Evolutionary conservation across 805 yeast genomes (phyloP), one percentile per base, ranked within the genome.

Genomic region (Clavispora carvajalis): DNA sequence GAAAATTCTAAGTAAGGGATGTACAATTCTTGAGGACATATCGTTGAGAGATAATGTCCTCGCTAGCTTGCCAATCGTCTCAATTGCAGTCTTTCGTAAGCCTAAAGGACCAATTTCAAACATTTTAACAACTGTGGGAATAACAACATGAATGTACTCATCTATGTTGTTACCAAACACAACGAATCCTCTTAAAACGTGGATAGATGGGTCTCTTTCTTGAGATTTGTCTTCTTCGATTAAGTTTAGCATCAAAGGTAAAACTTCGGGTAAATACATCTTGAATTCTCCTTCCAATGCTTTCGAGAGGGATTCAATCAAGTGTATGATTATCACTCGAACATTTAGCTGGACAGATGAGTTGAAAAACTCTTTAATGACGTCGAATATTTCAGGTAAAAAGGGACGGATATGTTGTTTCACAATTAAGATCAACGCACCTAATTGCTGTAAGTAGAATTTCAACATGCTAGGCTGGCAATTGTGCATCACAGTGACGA

Each of bases 271-370:
- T 44, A 93, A 68, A 55, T 83, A 82, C 59, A 82, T 72, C 52
- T 88, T 93, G 67, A 93, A 93, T 55, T 93, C 99, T 7, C 95
- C 95, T 42, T 88, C 95, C 37, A 93, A 67, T 0, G 97, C 89
- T 38, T 76, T 77, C 0, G 96, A 85, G 22, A 93, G 77, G 3
- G 89, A 78, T 56, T 91, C 97, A 17, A 90, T 77, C 24, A 91
- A 74, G 18, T 81, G 77, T 28, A 93, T 77, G 17, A 91, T 83
- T 0, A 90, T 84, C 3, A 80, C 80, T 55, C 90, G 95, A 35
- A 90, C 65, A 40, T 80, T 67, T 21, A 63, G 71, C 15, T 79
- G 74, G 3, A 64, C 56, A 28, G 58, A 59, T 13, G 58, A 41
- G 41, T 58, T 54, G 60, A 89, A 90, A 46, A 80, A 87, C 46